phyloP scores from a whole-genome alignment of 768 basidiomycete genomes.

The Cyclocybe cylindracea region DNA sequence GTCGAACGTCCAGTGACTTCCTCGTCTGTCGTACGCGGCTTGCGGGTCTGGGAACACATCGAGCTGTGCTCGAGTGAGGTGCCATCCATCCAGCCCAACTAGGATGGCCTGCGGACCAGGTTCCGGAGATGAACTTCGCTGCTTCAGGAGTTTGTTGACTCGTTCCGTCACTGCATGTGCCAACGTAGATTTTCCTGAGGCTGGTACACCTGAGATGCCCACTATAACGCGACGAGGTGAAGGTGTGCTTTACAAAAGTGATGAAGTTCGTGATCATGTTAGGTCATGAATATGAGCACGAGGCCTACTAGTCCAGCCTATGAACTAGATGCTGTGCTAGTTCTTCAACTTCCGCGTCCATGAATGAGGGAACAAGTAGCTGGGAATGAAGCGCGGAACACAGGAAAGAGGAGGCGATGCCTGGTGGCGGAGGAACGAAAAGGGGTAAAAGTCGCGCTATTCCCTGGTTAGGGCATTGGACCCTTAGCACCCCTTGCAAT shows the following conservation, averaged over 20 bases:
- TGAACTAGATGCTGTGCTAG: conserved; percentile 22
- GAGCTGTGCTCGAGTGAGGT: conserved; percentile 77
- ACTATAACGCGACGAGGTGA: conserved; percentile 56
- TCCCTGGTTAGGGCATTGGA: too few species aligned
- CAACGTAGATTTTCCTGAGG: conserved; percentile 84
- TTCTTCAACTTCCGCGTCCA: conserved; percentile 25
- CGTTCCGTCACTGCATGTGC: conserved; percentile 56
- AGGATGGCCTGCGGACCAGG: conserved; percentile 49
- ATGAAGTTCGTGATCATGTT: background rate
- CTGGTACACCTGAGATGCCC: conserved; percentile 79
- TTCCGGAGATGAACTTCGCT: background rate
- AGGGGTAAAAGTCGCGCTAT: too few species aligned
- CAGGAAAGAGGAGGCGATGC: background rate
- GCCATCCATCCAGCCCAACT: conserved; percentile 92
- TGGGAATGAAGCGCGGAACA: background rate
- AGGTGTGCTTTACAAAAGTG: conserved; percentile 30
- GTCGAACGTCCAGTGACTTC: conserved; percentile 93
- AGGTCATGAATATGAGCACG: background rate
- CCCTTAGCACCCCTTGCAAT: too few species aligned
- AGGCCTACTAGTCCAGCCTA: conserved; percentile 37
- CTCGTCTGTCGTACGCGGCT: conserved; percentile 78
- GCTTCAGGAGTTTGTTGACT: conserved; percentile 46
- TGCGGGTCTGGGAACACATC: conserved; percentile 75
- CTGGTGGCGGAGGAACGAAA: background rate
- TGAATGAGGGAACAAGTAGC: background rate